Evolutionary conservation across 495 filamentous ascomycete genomes (phyloP).

Genomic region (Penicillium bovifimosum): DNA sequence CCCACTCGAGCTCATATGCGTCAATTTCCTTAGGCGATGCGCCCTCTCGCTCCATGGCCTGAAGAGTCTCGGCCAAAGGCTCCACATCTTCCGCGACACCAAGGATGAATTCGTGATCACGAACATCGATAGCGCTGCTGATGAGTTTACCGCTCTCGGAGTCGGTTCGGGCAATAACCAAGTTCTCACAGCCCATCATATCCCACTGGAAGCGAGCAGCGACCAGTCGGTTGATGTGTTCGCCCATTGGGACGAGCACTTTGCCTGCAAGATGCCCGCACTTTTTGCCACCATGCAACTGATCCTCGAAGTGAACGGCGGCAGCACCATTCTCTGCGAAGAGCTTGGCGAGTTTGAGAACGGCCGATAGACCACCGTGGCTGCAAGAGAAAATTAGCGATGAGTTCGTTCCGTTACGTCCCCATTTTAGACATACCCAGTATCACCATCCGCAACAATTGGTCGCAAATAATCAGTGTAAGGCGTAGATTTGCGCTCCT

Average conservation of each 20-base stretch:
- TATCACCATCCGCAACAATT: constrained; percentile 97
- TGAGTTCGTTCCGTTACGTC: background rate
- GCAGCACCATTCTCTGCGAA: constrained; percentile 98
- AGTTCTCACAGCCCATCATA: constrained; percentile 89
- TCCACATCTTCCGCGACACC: constrained; percentile 69
- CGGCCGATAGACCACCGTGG: constrained; percentile 83
- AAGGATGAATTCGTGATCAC: constrained; percentile 95
- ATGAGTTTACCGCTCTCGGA: constrained; percentile 88
- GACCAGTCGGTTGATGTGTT: constrained; percentile 92
- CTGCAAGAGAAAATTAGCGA: constrained; percentile 15
- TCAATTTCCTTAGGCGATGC: constrained; percentile 77
- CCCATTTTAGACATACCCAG: constrained; percentile 50
- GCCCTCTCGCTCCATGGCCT: constrained; percentile 78
- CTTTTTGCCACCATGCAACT: constrained; percentile 96
- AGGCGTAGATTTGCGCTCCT: constrained; percentile 64
- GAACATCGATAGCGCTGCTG: constrained; percentile 82
- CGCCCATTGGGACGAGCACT: constrained; percentile 86
- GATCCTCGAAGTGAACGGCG: constrained; percentile 95
- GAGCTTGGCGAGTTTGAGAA: constrained; percentile 93
- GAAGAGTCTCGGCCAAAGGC: constrained; percentile 82
- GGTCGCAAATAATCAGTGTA: constrained; percentile 91
- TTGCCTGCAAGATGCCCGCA: constrained; percentile 97
- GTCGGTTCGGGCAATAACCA: constrained; percentile 92
- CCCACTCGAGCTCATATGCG: constrained; percentile 80
- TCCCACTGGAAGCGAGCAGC: constrained; percentile 97